phyloP scores from a whole-genome alignment of 2,329 filamentous ascomycete species.

The Colletotrichum karsti region DNA sequence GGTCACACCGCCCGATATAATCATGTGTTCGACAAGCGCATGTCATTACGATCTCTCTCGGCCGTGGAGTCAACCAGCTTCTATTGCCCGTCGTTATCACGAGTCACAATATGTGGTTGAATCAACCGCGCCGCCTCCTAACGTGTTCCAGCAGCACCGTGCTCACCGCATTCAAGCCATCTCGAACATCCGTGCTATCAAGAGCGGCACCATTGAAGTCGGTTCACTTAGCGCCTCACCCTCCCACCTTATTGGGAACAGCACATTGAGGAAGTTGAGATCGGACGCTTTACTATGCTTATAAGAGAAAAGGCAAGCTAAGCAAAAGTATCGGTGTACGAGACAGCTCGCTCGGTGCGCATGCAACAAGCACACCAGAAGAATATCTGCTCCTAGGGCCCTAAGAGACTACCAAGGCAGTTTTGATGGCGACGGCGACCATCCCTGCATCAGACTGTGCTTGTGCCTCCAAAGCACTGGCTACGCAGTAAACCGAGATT shows the following conservation, averaged over 20 bases:
- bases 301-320: not conserved
- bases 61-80: not conserved
- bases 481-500: no score
- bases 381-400: no score
- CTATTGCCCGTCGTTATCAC: not conserved
- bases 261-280: not conserved
- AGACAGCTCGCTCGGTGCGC: not conserved
- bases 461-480: slow-evolving; percentile 2
- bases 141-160: not conserved
- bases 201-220: not conserved
- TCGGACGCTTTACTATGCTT: not conserved
- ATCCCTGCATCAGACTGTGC: slow-evolving; percentile 6
- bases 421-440: no score
- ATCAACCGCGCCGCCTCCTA: not conserved
- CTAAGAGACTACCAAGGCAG: no score
- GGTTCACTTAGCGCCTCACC: not conserved
- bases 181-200: slow-evolving; percentile 3
- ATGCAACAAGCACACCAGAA: not conserved
- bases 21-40: slow-evolving; percentile 22
- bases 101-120: slow-evolving; percentile 8
- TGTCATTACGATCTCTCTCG: not conserved
- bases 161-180: slow-evolving; percentile 8
- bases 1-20: slow-evolving; percentile 5
- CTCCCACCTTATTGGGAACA: not conserved
- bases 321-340: not conserved